Evolutionary conservation across 208 protist species (phyloP).

Genomic region (Crithidia acanthocephali): DNA sequence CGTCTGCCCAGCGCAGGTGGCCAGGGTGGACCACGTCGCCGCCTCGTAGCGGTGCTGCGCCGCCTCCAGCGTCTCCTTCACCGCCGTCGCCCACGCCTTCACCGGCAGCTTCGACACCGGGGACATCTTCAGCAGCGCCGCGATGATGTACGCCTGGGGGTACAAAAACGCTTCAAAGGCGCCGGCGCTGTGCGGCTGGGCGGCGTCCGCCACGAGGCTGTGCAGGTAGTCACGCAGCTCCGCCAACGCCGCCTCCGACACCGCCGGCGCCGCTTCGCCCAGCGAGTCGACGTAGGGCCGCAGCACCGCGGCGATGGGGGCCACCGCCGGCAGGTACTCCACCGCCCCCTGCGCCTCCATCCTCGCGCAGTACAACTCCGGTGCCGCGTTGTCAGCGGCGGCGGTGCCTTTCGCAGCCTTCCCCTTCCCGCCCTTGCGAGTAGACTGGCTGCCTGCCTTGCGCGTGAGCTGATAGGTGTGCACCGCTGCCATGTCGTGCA

Average conservation of each 20-base stretch:
- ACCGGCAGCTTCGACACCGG: conserved; percentile 50
- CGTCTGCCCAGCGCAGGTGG: conserved; percentile 5
- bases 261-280: conserved; percentile 23
- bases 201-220: conserved; percentile 25
- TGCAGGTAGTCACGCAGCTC: conserved; percentile 29
- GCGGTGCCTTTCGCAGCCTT: conserved; percentile 1
- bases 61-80: conserved; percentile 39
- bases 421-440: conserved; percentile 45
- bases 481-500: conserved; percentile 71
- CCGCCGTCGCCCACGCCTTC: conserved; percentile 47
- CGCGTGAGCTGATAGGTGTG: conserved; percentile 39
- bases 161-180: conserved; percentile 67
- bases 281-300: conserved; percentile 40
- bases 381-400: not conserved
- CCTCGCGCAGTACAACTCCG: conserved; percentile 26
- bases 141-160: conserved; percentile 63
- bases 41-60: conserved; percentile 42
- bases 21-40: conserved; percentile 29
- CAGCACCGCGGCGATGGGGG: conserved; percentile 41
- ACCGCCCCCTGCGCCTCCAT: conserved; percentile 13
- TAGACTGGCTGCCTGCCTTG: conserved; percentile 25
- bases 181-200: conserved; percentile 25
- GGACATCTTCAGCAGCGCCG: conserved; percentile 57
- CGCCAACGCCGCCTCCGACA: conserved; percentile 25
- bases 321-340: conserved; percentile 49